Conservation (phyloP, 306 rosid species). For the Inga laurina region DNA sequence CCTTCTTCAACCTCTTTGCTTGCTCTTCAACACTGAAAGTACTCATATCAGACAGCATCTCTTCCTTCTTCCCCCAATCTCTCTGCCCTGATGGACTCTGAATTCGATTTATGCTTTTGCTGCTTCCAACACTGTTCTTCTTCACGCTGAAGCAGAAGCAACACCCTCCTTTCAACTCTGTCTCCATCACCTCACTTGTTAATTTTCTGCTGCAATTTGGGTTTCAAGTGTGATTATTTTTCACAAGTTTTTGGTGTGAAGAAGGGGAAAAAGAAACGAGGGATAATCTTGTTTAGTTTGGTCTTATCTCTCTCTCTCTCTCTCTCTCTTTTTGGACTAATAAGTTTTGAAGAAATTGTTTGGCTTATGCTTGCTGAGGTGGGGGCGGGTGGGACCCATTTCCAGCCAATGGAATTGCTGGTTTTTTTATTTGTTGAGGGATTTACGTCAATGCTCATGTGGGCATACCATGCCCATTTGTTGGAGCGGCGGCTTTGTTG, state of each 20-base stretch:
- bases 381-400: conserved; percentile 33
- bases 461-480: neutral
- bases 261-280: neutral
- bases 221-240: neutral
- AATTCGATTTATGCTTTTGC: neutral
- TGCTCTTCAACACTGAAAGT: conserved; percentile 63
- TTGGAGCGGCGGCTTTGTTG: conserved; percentile 24
- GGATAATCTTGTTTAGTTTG: conserved; percentile 4
- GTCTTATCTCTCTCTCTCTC: neutral
- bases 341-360: neutral
- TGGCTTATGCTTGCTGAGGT: neutral
- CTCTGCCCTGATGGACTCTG: neutral
- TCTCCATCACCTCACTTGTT: conserved; percentile 27
- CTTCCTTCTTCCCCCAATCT: conserved; percentile 46
- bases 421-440: conserved; percentile 27
- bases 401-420: neutral
- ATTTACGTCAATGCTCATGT: conserved; percentile 3
- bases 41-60: conserved; percentile 51
- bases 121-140: conserved; percentile 25
- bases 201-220: neutral
- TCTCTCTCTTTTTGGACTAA: neutral
- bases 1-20: conserved; percentile 57
- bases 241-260: conserved; percentile 21
- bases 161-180: conserved; percentile 42
- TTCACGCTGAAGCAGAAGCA: conserved; percentile 53